phyloP scores from a whole-genome alignment of 306 rosid genomes.

The Dalbergia cochinchinensis region DNA sequence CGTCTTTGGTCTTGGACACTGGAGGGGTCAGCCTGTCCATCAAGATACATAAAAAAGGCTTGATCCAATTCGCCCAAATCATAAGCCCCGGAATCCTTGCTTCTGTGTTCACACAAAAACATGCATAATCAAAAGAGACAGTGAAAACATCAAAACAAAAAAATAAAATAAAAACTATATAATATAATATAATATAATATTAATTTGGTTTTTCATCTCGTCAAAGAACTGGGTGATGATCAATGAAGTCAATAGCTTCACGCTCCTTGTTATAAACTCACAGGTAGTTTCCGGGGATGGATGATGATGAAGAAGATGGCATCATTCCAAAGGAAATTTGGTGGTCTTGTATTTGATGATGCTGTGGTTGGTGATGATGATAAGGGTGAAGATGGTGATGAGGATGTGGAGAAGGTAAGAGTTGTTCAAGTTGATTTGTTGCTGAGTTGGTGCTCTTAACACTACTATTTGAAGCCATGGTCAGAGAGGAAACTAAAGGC shows the following conservation, averaged over 20 bases:
- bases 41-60: conserved; percentile 87
- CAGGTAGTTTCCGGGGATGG: conserved; percentile 77
- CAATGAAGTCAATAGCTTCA: background rate
- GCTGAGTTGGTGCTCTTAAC: conserved; percentile 54
- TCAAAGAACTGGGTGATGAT: background rate
- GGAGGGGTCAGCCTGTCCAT: conserved; percentile 74
- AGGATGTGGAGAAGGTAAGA: conserved; percentile 49
- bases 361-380: conserved; percentile 40
- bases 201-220: background rate
- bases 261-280: conserved; percentile 43
- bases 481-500: conserved; percentile 47
- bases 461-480: conserved; percentile 64
- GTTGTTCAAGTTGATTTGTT: conserved; percentile 54
- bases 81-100: conserved; percentile 79
- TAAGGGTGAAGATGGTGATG: conserved; percentile 11
- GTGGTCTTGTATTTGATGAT: conserved; percentile 55
- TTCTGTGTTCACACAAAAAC: conserved; percentile 49
- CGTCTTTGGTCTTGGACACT: conserved; percentile 76
- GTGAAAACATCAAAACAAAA: background rate
- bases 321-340: conserved; percentile 72
- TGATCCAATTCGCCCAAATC: conserved; percentile 95
- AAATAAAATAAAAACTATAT: background rate
- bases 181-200: background rate
- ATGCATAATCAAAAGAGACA: background rate
- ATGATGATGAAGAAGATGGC: conserved; percentile 73